Percentiles rank a stretch among this genome's conserved stretches.
phyloP scores from a whole-genome alignment of 768 basidiomycete species.

The Rhodotorula diobovata region DNA sequence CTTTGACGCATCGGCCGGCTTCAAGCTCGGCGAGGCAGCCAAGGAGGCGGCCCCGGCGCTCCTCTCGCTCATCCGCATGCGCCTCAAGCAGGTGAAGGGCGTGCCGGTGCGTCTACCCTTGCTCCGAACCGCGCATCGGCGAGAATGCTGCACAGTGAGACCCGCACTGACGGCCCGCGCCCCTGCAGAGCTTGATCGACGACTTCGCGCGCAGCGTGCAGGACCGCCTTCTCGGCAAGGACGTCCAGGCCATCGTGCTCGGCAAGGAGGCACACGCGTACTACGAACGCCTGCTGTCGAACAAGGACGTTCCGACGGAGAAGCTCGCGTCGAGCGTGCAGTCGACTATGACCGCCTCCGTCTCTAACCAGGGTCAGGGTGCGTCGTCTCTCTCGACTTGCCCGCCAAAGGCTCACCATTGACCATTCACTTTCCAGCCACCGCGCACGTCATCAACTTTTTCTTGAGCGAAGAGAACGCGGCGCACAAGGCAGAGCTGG shows the following conservation, averaged over 20 bases:
- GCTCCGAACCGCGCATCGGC: not conserved
- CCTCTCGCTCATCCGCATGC: slow-evolving; percentile 8
- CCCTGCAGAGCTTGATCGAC: not conserved
- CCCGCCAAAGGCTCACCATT: not conserved
- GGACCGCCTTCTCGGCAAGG: not conserved
- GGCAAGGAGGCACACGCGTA: not conserved
- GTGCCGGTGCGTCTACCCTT: not conserved
- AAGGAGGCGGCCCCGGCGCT: slow-evolving; percentile 3
- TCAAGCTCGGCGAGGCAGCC: slow-evolving; percentile 18
- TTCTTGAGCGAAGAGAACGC: slow-evolving; percentile 13
- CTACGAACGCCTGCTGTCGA: not conserved
- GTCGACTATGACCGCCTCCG: not conserved
- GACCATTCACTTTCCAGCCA: not conserved
- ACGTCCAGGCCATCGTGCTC: not conserved
- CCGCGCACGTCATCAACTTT: slow-evolving; percentile 14
- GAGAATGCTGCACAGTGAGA: too few species aligned
- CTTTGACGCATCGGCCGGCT: slow-evolving; percentile 16
- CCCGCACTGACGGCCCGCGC: too few species aligned
- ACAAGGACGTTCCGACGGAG: not conserved
- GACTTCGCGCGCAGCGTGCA: not conserved
- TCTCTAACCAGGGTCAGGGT: not conserved
- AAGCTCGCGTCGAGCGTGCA: not conserved
- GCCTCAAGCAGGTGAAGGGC: slow-evolving; percentile 10
- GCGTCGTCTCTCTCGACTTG: not conserved
- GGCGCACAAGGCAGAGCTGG: not conserved